Evolutionary conservation across 352 stramenopile genomes (phyloP).

Genomic region (Halophytophthora batemanensis): DNA sequence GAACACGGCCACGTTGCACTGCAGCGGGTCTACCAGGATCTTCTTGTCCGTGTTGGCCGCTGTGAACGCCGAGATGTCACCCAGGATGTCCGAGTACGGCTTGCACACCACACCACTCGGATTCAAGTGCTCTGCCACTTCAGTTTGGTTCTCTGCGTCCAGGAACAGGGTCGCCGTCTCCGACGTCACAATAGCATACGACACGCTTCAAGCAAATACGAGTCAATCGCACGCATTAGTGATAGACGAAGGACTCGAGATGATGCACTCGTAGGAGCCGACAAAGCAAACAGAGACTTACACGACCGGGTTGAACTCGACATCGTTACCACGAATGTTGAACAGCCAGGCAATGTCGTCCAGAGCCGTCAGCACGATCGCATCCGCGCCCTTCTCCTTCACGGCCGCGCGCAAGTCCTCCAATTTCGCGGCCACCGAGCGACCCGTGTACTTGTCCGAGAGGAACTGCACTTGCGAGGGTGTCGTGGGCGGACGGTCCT

Average conservation of each 20-base stretch:
- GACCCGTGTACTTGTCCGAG: constrained; percentile 91
- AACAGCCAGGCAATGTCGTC: constrained; percentile 98
- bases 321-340: constrained; percentile 97
- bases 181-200: constrained; percentile 92
- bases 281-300: constrained; percentile 48
- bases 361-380: constrained; percentile 94
- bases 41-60: constrained; percentile 48
- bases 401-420: constrained; percentile 75
- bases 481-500: constrained; percentile 54
- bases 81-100: constrained; percentile 52
- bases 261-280: neutral
- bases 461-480: constrained; percentile 91
- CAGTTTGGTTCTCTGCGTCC: constrained; percentile 68
- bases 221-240: neutral
- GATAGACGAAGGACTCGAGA: neutral
- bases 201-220: constrained; percentile 40
- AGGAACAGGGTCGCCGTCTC: constrained; percentile 92
- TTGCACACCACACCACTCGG: constrained; percentile 60
- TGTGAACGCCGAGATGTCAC: constrained; percentile 45
- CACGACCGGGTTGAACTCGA: constrained; percentile 97
- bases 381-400: constrained; percentile 86
- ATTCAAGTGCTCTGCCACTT: constrained; percentile 47
- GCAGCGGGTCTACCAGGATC: constrained; percentile 72
- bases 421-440: constrained; percentile 91
- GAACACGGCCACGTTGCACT: constrained; percentile 86